Percentiles rank a stretch among this genome's conserved stretches.
phyloP scores from a whole-genome alignment of 2,329 filamentous ascomycete species.

The Aspergillus thermomutatus region DNA sequence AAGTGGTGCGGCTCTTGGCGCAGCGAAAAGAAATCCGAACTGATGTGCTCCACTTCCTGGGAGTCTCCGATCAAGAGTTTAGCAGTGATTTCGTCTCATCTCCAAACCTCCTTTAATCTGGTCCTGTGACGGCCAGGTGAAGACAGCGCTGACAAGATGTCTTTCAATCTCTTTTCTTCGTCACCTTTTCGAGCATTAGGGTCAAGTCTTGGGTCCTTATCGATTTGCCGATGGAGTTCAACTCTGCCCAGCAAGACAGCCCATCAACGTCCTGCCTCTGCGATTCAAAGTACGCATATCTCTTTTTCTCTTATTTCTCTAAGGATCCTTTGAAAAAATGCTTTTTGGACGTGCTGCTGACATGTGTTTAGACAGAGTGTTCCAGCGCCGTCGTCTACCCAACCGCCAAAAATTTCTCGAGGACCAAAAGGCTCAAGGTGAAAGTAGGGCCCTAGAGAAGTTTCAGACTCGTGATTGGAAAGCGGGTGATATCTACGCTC shows the following conservation, averaged over 20 bases:
- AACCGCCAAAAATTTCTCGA: conserved; percentile 34
- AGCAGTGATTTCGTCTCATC: background rate
- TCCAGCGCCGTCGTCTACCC: conserved; percentile 24
- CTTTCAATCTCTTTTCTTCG: conserved; percentile 26
- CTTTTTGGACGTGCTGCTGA: background rate
- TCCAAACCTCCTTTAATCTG: background rate
- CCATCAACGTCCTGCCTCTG: conserved; percentile 18
- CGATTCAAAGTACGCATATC: background rate
- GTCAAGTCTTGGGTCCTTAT: conserved; percentile 16
- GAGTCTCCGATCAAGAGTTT: background rate
- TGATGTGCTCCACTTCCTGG: conserved; percentile 11
- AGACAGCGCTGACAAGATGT: conserved; percentile 21
- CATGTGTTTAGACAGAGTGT: conserved; percentile 17
- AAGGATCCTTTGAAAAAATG: background rate
- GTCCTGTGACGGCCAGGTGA: background rate
- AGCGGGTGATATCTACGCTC: conserved; percentile 81
- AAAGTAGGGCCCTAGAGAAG: conserved; percentile 38
- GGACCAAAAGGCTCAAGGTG: conserved; percentile 34
- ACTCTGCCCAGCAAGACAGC: conserved; percentile 28
- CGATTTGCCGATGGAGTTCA: conserved; percentile 33
- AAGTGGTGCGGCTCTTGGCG: conserved; percentile 28
- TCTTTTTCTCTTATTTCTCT: background rate
- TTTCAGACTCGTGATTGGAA: conserved; percentile 64
- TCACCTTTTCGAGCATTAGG: conserved; percentile 24
- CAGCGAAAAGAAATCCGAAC: conserved; percentile 25